Evolutionary conservation across 1,139 yeast species (phyloP), one percentile per base, ranked within the genome.

Genomic region (Yamadazyma siamensis): DNA sequence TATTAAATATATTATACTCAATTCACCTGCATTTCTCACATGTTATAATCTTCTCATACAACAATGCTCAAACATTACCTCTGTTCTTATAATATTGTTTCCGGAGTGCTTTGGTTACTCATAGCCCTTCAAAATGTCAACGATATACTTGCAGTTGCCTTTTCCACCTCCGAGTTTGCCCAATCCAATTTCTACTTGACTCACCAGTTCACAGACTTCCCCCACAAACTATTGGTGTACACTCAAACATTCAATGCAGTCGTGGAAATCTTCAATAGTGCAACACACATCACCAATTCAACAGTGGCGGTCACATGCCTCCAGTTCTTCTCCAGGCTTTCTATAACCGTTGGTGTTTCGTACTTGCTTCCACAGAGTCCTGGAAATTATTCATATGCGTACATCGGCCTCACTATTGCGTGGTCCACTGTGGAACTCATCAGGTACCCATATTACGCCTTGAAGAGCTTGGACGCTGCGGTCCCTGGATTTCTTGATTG

Each of bases 51-150:
- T n/a, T n/a, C n/a, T n/a, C n/a, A n/a, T n/a, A n/a, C n/a, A n/a
- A n/a, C n/a, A n/a, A n/a, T n/a, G n/a, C n/a, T n/a, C n/a, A n/a
- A n/a, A n/a, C n/a, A n/a, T n/a, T 55, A 53, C 35, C 47, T 60
- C 26, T 33, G 45, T 5, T 19, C 36, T 4, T 87, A 86, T 63
- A 87, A 88, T 58, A 64, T 73, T n/a, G 40, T 73, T 9, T 78
- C 91, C 6, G 80, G 80, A 0, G 53, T 72, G 7, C 62, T 83
- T 10, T 88, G 96, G 96, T 59, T 65, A 0, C 67, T 71, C 18
- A 74, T 85, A 4, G 38, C 59, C 9, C 23, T 35, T 15, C 25
- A 29, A 11, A 46, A 56, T n/a, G 13, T 43, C 16, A 29, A 15
- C 10, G 56, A 52, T 29, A 27, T 47, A 8, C 15, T 29, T 15